Evolutionary conservation across 805 yeast species (phyloP), one percentile per base, ranked within the genome.

Genomic region (Lipomyces kockii): DNA sequence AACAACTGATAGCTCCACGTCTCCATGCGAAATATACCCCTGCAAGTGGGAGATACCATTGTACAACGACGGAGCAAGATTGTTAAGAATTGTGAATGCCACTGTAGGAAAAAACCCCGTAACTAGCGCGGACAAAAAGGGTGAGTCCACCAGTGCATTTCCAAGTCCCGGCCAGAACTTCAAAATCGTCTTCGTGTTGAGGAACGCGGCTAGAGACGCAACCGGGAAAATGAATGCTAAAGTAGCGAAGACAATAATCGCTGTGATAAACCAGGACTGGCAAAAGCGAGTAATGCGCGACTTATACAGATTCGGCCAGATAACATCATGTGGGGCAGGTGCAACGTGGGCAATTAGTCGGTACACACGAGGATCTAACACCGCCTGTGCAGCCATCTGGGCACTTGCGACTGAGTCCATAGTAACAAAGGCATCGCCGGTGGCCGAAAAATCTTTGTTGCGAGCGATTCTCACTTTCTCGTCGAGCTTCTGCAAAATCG

Each of bases 361-460:
- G 76, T 90, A 89, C 7, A 94, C 91, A 66, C 90, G 85, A 0
- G 98, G 98, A 76, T 93, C 97, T 65, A 95, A 78, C 0, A 94
- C 93, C 0, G 98, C 95, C 77, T 95, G 99, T 0, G 98, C 97
- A 35, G 95, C 89, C 91, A 92, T 89, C 77, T 94, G 99, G 14
- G 98, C 98, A 72, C 92, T 88, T 0, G 97, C 97, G 2, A 92
- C 98, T 0, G 95, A 85, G 71, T 91, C 94, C 97, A 94, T 90
- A 0, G 98, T 95, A 7, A 94, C 87, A 78, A 94, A 94, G 0
- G 98, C 98, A 0, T 94, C 89, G 37, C 96, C 92, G 0, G 97
- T 91, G 0, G 97, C 89, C 0, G 90, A 86, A 74, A 87, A 91
- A 69, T 89, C 89, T 61, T 87, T 82, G 39, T 79, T 80, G 63